phyloP scores from a whole-genome alignment of 495 filamentous ascomycete genomes.

The Talaromyces proteolyticus region DNA sequence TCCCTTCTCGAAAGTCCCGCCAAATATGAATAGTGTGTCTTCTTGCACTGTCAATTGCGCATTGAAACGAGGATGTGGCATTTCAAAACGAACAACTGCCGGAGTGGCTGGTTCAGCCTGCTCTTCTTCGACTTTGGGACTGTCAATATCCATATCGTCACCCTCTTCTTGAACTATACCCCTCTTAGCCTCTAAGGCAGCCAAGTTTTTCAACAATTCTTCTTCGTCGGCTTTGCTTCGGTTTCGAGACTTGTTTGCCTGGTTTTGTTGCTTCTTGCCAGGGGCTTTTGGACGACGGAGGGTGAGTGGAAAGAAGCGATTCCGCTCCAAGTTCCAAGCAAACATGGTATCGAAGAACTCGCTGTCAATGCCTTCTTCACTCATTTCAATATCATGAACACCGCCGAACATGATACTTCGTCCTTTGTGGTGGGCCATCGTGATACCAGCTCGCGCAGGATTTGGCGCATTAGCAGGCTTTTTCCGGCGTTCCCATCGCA shows the following conservation, averaged over 20 bases:
- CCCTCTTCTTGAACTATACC: slow-evolving; percentile 48
- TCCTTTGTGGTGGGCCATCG: slow-evolving; percentile 89
- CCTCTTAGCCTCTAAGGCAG: slow-evolving; percentile 66
- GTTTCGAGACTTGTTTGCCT: slow-evolving; percentile 53
- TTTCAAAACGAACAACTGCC: slow-evolving; percentile 53
- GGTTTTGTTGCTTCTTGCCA: slow-evolving; percentile 54
- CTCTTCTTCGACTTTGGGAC: slow-evolving; percentile 43
- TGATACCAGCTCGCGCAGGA: slow-evolving; percentile 77
- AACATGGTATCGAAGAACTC: slow-evolving; percentile 90
- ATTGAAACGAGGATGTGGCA: slow-evolving; percentile 87
- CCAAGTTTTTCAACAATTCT: slow-evolving; percentile 79
- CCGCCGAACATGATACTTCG: slow-evolving; percentile 91
- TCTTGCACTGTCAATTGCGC: slow-evolving; percentile 84
- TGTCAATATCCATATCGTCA: slow-evolving; percentile 44
- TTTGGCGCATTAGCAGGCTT: slow-evolving; percentile 84
- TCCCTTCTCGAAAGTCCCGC: slow-evolving; percentile 90
- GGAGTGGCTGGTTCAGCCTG: slow-evolving; percentile 45
- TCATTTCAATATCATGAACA: slow-evolving; percentile 89
- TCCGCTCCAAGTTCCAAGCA: slow-evolving; percentile 90
- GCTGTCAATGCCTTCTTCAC: slow-evolving; percentile 90
- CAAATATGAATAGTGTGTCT: slow-evolving; percentile 87
- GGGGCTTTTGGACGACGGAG: slow-evolving; percentile 61
- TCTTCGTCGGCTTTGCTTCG: slow-evolving; percentile 82
- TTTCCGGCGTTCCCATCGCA: slow-evolving; percentile 91
- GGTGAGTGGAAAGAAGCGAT: slow-evolving; percentile 82